A percentile compares a stretch with the other conserved stretches of the same genome.
Evolutionary conservation across 306 rosid genomes (phyloP).

Genomic region (Pterocarpus santalinus): DNA sequence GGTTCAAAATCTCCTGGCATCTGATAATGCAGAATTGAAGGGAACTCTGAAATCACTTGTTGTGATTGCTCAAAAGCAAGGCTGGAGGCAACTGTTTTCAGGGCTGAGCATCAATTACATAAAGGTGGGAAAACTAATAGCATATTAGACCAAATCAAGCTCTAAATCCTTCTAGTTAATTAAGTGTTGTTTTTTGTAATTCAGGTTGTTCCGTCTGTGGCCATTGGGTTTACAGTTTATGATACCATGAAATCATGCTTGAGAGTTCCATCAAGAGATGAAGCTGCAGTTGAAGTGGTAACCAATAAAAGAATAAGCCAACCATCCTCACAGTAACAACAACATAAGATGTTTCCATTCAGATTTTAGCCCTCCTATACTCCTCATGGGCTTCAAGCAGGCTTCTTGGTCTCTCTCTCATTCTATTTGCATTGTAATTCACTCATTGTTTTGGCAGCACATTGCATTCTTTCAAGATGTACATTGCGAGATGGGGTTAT

Average conservation of each 20-base stretch:
- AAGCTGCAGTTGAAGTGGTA: constrained; percentile 64
- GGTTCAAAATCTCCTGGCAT: constrained; percentile 75
- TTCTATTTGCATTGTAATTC: constrained; percentile 42
- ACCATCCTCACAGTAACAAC: constrained; percentile 56
- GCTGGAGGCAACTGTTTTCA: constrained; percentile 89
- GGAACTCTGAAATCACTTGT: constrained; percentile 81
- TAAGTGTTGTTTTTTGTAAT: constrained; percentile 43
- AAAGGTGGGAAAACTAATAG: constrained; percentile 63
- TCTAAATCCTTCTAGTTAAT: constrained; percentile 36
- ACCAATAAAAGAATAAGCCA: constrained; percentile 60
- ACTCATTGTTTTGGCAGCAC: constrained; percentile 46
- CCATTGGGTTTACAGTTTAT: constrained; percentile 96
- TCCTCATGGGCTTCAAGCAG: constrained; percentile 46
- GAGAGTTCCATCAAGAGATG: constrained; percentile 90
- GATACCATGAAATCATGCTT: constrained; percentile 76
- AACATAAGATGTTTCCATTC: constrained; percentile 30
- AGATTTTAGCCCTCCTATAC: constrained; percentile 24
- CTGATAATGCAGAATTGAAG: constrained; percentile 66
- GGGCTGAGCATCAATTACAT: constrained; percentile 97
- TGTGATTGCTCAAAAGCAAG: constrained; percentile 79
- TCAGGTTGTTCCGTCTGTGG: constrained; percentile 97
- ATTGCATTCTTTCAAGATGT: constrained; percentile 70
- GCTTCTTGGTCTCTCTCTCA: constrained; percentile 28
- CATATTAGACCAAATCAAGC: constrained; percentile 12
- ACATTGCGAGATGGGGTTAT: constrained; percentile 42